Percentiles rank a stretch among this genome's conserved stretches.
These are phyloP conservation scores for Starmerella roubikii DNA, from an alignment of 805 yeast species.

Conservation along the genomic window DNA sequence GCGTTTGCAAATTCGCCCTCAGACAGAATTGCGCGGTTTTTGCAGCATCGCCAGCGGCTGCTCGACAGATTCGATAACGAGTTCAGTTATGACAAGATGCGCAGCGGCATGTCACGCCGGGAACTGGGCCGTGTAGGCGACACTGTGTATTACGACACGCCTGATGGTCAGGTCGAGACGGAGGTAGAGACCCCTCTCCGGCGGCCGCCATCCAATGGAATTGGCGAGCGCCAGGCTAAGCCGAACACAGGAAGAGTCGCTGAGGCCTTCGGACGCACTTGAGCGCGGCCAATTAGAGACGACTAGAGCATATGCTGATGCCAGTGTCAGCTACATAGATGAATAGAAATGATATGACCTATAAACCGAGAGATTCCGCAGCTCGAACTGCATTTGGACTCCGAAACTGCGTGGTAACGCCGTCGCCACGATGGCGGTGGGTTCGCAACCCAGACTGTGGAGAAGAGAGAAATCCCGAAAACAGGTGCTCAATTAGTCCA, in stretches of 20 bases:
- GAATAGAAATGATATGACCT: no score
- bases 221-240: constrained; percentile 1
- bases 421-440: no score
- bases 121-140: not conserved
- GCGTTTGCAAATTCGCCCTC: constrained; percentile 23
- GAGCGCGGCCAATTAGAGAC: no score
- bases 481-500: no score
- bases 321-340: no score
- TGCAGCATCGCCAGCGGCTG: constrained; percentile 27
- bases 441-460: no score
- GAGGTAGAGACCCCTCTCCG: not conserved
- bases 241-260: constrained; percentile 7
- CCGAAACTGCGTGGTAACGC: no score
- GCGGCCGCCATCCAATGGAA: not conserved
- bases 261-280: constrained; percentile 5
- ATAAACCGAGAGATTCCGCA: no score
- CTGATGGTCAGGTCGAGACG: not conserved
- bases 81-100: constrained; percentile 7
- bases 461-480: no score
- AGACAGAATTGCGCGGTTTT: constrained; percentile 41
- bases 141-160: not conserved
- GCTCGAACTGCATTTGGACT: no score
- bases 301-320: no score
- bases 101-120: not conserved
- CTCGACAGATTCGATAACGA: constrained; percentile 12